A percentile compares a stretch with the other conserved stretches of the same genome.
These are phyloP conservation scores for Mollisiaceae sp. DNA, from an alignment of 2,329 filamentous ascomycete species.

Conservation along the genomic window DNA sequence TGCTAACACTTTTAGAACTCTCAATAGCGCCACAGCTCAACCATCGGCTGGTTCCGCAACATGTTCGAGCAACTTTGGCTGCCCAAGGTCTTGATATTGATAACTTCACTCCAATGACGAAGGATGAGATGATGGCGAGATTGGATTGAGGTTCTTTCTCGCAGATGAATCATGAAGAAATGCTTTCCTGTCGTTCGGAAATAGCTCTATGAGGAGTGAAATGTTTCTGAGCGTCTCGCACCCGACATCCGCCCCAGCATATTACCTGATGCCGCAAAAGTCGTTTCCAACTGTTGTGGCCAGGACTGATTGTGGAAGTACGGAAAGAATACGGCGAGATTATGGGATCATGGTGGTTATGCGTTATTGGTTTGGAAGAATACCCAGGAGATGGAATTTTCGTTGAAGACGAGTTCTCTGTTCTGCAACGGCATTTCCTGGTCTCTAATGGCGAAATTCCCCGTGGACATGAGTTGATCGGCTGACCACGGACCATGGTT, in stretches of 20 bases:
- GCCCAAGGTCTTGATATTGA: constrained; percentile 88
- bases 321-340: constrained; percentile 37
- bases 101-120: constrained; percentile 87
- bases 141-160: constrained; percentile 72
- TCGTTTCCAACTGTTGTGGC: constrained; percentile 36
- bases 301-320: constrained; percentile 40
- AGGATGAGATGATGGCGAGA: constrained; percentile 97
- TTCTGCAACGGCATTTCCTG: constrained; percentile 34
- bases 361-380: constrained; percentile 43
- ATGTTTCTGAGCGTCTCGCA: constrained; percentile 39
- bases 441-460: constrained; percentile 30
- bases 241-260: constrained; percentile 37
- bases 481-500: constrained; percentile 34
- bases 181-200: constrained; percentile 42
- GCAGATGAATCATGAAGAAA: constrained; percentile 42
- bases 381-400: constrained; percentile 40
- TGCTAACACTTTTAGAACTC: constrained; percentile 66
- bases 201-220: constrained; percentile 36
- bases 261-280: constrained; percentile 38
- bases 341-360: constrained; percentile 42
- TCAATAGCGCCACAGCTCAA: constrained; percentile 94
- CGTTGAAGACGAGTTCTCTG: constrained; percentile 35
- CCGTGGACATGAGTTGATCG: constrained; percentile 33
- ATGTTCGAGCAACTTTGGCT: constrained; percentile 76
- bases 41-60: constrained; percentile 81